Base-by-base conservation (phyloP, 768 basidiomycete genomes). In the Trametes meyenii region DNA sequence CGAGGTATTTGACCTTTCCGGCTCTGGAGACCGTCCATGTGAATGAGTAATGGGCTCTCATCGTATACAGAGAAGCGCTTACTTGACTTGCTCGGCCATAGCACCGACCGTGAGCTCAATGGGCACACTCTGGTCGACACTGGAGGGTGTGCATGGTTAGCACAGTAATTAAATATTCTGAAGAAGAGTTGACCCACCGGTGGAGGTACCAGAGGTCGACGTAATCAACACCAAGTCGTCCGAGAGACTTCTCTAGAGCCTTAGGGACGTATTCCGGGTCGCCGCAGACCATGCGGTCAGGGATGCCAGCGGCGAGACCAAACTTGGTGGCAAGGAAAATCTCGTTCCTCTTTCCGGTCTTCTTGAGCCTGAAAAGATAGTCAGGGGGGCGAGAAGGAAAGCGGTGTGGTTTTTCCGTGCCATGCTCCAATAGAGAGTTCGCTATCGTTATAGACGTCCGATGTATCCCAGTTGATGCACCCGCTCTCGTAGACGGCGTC, bases 241-340 rank as follows among this genome's bases (percentile, higher is more conserved):
- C 67, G 52, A 86, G 70, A 0, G 81, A 81, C 55, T 58, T 74
- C 16, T 79, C 72, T 38, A 78, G 49, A 0, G 75, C 70, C 50
- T 75, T 65, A 10, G 71, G 73, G 6, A 79, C 76, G 56, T 82
- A 80, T 55, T 79, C 73, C 0, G 78, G 74, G 26, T 77, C 74
- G 26, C 78, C 79, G 24, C 75, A 55, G 56, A 78, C 54, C 3
- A 35, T 33, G 29, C 23, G 36, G 5, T 39, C 36, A 2, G 50
- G 59, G 8, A 42, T 10, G 68, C 59, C 75, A 71, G 21, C 69
- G 72, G 62, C 55, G 39, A 72, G 10, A 16, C 82, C 82, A 49
- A 82, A 83, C 70, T 89, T 88, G 19, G 85, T 86, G 1, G 85
- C 85, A 19, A 89, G 76, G 72, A 87, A 88, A 17, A 85, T 82